Base-by-base conservation (phyloP, 2,329 filamentous ascomycete genomes). In the Ophiocordyceps australis region DNA sequence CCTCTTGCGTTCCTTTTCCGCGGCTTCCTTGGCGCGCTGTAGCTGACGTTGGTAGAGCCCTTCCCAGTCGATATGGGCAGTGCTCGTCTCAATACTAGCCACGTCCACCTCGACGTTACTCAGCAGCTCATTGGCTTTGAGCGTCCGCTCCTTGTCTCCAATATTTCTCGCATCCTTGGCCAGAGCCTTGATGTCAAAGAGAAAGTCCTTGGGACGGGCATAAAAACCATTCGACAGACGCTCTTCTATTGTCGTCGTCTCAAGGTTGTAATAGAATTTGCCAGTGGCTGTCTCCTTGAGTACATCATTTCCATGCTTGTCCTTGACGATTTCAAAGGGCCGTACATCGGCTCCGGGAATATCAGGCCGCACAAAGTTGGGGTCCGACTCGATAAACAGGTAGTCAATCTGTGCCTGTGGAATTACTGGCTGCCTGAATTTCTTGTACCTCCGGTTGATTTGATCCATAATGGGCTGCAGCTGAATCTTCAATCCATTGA, bases 381-480 rank as follows among this genome's bases (percentile, higher is more conserved):
- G 81, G 36, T 93, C 74, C 20, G 74, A 65, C 45, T 95, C 86
- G 16, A 82, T 73, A 40, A 81, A 80, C 2, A 95, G 59, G 45
- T 95, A 93, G 13, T 72, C 62, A 31, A 91, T 82, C 35, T 74
- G 65, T 9, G 53, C 49, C 26, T 80, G 73, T 3, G 80, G 70
- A 32, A 98, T 75, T 22, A 81, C 69, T 2, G 81, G 75, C 28
- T 73, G 71, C 32, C 83, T 68, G 52, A 95, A 95, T 37, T 82
- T 82, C 45, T 76, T 80, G 54, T 93, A 92, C 45, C 78, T 83
- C 33, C 65, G 62, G 47, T 92, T 89, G 44, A 98, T 81, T 50
- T 94, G 82, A 38, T 98, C 86, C 83, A 98, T 94, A 37, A 95
- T 81, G 3, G 81, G 82, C 48, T 94, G 85, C 28, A 98, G 71